phyloP scores from a whole-genome alignment of 305 asterid species.

The Rubia tinctorum region DNA sequence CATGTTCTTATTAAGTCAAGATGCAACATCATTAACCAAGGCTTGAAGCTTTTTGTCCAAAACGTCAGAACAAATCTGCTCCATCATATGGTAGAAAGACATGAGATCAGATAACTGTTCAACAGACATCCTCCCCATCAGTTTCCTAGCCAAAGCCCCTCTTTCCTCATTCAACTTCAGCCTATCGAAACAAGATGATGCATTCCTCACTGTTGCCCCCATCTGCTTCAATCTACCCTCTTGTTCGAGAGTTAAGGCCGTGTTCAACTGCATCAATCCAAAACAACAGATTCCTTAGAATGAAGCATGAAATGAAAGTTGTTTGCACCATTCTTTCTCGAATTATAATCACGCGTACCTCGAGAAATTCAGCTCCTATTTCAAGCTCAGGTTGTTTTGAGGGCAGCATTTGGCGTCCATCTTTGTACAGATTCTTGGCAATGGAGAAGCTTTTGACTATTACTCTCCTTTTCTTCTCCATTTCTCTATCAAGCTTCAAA shows the following conservation, averaged over 20 bases:
- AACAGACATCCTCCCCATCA: constrained; percentile 38
- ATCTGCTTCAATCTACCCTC: constrained; percentile 45
- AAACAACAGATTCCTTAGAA: too few relatives aligned
- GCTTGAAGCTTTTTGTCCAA: constrained; percentile 32
- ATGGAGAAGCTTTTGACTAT: constrained; percentile 62
- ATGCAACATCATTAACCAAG: constrained; percentile 31
- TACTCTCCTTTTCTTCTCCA: constrained; percentile 54
- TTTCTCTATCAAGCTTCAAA: constrained; percentile 41
- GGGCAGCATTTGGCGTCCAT: constrained; percentile 23
- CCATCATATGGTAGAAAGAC: constrained; percentile 42
- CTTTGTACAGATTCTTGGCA: constrained; percentile 57
- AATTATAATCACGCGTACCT: constrained; percentile 33
- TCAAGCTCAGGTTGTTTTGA: constrained; percentile 49
- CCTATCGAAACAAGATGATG: constrained; percentile 27
- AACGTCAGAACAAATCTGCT: constrained; percentile 39
- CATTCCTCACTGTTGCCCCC: constrained; percentile 57
- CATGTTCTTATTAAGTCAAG: constrained; percentile 9
- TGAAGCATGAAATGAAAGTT: neutral
- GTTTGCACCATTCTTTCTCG: neutral
- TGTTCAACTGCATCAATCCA: constrained; percentile 48
- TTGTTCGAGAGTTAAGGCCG: constrained; percentile 45
- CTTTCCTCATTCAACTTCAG: constrained; percentile 37
- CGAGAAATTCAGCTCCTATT: constrained; percentile 82
- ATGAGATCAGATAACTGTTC: constrained; percentile 40
- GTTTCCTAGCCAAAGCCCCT: constrained; percentile 27